Percentiles rank a stretch among this genome's conserved stretches.
Conservation (phyloP, 495 filamentous ascomycete species). For the Tuber indicum region DNA sequence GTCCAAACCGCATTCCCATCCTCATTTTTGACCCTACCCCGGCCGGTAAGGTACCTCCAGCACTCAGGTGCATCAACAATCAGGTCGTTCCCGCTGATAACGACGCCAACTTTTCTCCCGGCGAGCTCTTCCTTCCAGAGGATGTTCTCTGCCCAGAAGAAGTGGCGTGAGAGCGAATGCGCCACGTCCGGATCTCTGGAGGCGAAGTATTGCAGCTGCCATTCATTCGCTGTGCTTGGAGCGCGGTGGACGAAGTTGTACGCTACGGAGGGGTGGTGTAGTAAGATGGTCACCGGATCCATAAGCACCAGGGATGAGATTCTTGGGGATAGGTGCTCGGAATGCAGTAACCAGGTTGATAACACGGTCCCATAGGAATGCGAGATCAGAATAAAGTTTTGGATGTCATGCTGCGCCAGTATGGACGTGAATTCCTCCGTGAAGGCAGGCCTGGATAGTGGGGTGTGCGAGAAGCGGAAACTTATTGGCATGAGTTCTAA, state of each 20-base stretch:
- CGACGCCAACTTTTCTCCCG: conserved; percentile 50
- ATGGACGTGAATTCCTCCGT: conserved; percentile 51
- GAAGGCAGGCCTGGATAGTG: conserved; percentile 48
- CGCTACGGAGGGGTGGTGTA: conserved; percentile 63
- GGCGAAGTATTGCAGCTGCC: conserved; percentile 62
- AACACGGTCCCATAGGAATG: conserved; percentile 62
- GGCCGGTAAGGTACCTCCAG: conserved; percentile 51
- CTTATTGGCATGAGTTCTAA: conserved; percentile 60
- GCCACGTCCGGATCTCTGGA: conserved; percentile 58
- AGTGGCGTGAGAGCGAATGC: conserved; percentile 54
- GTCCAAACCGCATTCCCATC: conserved; percentile 25
- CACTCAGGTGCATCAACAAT: conserved; percentile 59
- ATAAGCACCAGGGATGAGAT: conserved; percentile 53
- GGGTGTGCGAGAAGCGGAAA: conserved; percentile 52
- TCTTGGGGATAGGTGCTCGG: conserved; percentile 42
- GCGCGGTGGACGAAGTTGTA: conserved; percentile 60
- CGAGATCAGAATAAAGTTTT: conserved; percentile 51
- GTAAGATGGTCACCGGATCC: conserved; percentile 59
- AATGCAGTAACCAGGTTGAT: conserved; percentile 56
- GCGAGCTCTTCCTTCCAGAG: conserved; percentile 59
- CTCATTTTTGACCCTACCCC: conserved; percentile 36
- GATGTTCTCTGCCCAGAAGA: conserved; percentile 64
- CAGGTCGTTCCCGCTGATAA: conserved; percentile 55
- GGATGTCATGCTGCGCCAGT: conserved; percentile 50
- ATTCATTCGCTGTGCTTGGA: conserved; percentile 55